These are phyloP conservation scores for Pistacia integerrima DNA, from an alignment of 345 rosid species.

Conservation along the genomic window DNA sequence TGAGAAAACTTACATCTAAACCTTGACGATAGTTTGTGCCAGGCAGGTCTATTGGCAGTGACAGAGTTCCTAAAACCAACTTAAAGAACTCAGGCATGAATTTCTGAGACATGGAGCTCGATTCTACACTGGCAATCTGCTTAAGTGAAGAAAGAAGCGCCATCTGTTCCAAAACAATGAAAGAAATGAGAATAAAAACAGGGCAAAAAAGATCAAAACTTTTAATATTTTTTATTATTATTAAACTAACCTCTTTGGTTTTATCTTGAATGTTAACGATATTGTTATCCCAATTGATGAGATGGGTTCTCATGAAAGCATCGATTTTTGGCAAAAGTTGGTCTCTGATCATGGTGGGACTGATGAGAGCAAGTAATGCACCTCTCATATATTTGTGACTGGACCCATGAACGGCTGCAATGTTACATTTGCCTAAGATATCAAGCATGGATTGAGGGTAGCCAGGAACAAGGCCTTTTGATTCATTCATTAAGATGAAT, in stretches of 20 bases:
- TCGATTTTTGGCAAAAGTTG: conserved; percentile 87
- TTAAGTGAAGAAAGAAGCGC: conserved; percentile 70
- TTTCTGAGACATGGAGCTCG: conserved; percentile 32
- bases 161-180: conserved; percentile 45
- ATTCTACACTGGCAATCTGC: conserved; percentile 61
- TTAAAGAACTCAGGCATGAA: conserved; percentile 73
- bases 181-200: conserved; percentile 8
- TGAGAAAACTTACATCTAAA: conserved; percentile 44
- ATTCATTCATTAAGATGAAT: conserved; percentile 82
- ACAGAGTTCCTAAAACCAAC: conserved; percentile 76
- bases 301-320: conserved; percentile 78
- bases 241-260: conserved; percentile 67
- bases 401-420: conserved; percentile 94
- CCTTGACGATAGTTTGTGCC: conserved; percentile 66
- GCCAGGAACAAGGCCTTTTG: conserved; percentile 93
- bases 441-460: conserved; percentile 97
- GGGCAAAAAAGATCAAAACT: conserved; percentile 9
- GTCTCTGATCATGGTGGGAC: conserved; percentile 74
- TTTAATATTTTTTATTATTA: neutral
- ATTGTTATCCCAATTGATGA: conserved; percentile 61
- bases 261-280: conserved; percentile 74
- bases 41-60: conserved; percentile 73
- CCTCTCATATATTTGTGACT: conserved; percentile 88
- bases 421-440: conserved; percentile 86
- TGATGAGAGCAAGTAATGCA: conserved; percentile 67